Percentiles rank a stretch among this genome's conserved stretches.
Evolutionary conservation across 495 filamentous ascomycete genomes (phyloP).

Genomic region (Tuber magnatum): DNA sequence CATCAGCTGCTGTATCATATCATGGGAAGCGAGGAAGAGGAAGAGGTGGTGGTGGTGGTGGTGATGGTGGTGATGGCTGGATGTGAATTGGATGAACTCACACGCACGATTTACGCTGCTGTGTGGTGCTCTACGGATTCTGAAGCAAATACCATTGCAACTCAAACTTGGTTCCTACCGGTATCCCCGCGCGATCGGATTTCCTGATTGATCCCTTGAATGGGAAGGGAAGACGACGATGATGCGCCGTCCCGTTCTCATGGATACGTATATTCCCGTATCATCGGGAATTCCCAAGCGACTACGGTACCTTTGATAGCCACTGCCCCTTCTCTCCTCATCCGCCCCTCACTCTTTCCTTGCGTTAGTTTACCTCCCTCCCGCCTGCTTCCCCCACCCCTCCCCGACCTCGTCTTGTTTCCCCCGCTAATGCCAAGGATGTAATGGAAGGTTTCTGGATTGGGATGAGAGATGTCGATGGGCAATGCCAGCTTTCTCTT

Average conservation of each 20-base stretch:
- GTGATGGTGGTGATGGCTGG: constrained; percentile 1
- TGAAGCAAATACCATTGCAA: not conserved
- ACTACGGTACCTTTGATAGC: not conserved
- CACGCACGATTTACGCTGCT: not conserved
- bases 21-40: not conserved
- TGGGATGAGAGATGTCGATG: constrained; percentile 6
- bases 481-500: not conserved
- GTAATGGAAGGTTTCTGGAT: not conserved
- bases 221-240: not conserved
- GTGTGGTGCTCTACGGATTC: not conserved
- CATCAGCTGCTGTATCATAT: not conserved
- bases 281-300: constrained; percentile 1
- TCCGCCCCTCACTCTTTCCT: not conserved
- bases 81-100: not conserved
- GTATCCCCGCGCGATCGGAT: not conserved
- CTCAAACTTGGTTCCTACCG: not conserved
- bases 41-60: no score
- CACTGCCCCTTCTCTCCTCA: no score
- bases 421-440: not conserved
- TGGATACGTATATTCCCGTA: constrained; percentile 4
- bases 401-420: not conserved
- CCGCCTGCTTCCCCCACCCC: not conserved
- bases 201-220: not conserved
- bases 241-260: not conserved
- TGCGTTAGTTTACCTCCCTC: no score